A percentile compares a stretch with the other conserved stretches of the same genome.
Conservation (phyloP, 345 rosid species). For the Bretschneidera sinensis region DNA sequence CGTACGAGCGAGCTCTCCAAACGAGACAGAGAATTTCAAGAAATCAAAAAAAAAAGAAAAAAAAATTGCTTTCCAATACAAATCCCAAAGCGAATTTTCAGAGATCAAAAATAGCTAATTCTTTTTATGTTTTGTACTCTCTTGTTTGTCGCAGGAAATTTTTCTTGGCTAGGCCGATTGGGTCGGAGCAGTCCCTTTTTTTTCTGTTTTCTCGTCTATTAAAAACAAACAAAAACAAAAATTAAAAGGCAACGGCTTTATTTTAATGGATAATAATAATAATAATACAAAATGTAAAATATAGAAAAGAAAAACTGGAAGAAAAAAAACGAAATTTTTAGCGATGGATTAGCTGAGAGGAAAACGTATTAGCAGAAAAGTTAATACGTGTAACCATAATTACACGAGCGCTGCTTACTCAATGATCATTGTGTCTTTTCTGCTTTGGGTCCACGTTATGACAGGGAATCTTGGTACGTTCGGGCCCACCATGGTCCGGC, state of each 20-base stretch:
- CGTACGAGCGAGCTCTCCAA: conserved; percentile 26
- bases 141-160: conserved; percentile 17
- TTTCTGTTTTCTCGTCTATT: background rate
- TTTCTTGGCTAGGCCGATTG: conserved; percentile 33
- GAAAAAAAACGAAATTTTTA: background rate
- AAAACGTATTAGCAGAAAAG: background rate
- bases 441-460: background rate
- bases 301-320: background rate
- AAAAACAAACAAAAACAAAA: too few relatives aligned
- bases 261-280: too few relatives aligned
- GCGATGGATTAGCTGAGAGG: background rate
- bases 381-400: background rate
- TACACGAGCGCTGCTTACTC: background rate
- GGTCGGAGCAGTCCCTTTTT: conserved; percentile 23
- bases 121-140: conserved; percentile 22
- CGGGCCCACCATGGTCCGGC: background rate
- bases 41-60: conserved; percentile 1
- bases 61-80: background rate
- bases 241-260: too few relatives aligned
- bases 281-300: background rate
- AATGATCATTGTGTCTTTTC: background rate
- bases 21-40: conserved; percentile 14
- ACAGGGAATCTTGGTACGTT: background rate
- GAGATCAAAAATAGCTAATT: conserved; percentile 14
- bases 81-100: conserved; percentile 15